Conservation (phyloP, 306 rosid species). For the Rosa multiflora region DNA sequence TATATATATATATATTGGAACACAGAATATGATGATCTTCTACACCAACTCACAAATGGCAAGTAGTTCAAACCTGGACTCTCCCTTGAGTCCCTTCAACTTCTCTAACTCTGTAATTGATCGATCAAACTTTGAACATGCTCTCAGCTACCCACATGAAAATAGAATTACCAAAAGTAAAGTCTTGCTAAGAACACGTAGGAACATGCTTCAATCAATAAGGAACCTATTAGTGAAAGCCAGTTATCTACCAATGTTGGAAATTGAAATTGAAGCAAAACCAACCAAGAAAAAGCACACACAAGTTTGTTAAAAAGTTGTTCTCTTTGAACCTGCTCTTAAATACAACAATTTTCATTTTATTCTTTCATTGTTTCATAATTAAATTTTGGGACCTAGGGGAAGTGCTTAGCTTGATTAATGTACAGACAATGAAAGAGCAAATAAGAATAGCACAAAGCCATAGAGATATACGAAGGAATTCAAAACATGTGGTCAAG, state of each 20-base stretch:
- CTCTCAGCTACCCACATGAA: neutral
- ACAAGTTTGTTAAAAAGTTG: neutral
- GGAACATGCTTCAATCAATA: slow-evolving; percentile 9
- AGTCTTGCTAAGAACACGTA: slow-evolving; percentile 7
- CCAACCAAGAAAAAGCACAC: slow-evolving; percentile 16
- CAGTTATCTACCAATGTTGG: slow-evolving; percentile 17
- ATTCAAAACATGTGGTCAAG: no score
- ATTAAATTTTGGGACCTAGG: no score
- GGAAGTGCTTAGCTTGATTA: no score
- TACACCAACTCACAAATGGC: neutral
- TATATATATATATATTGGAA: no score
- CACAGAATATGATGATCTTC: slow-evolving; percentile 22
- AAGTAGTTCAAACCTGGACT: neutral
- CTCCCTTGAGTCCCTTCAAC: neutral
- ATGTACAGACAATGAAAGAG: no score
- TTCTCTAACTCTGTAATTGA: neutral
- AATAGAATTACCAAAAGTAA: slow-evolving; percentile 18
- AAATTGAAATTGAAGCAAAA: slow-evolving; percentile 29
- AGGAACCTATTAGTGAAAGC: slow-evolving; percentile 8
- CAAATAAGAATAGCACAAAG: no score
- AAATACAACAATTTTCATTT: neutral
- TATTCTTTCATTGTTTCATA: neutral
- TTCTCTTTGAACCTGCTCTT: neutral
- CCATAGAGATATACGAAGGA: no score
- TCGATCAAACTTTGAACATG: slow-evolving; percentile 14